A percentile compares a stretch with the other conserved stretches of the same genome.
Evolutionary conservation across 805 yeast species (phyloP).

Genomic region (Metschnikowia cubensis): DNA sequence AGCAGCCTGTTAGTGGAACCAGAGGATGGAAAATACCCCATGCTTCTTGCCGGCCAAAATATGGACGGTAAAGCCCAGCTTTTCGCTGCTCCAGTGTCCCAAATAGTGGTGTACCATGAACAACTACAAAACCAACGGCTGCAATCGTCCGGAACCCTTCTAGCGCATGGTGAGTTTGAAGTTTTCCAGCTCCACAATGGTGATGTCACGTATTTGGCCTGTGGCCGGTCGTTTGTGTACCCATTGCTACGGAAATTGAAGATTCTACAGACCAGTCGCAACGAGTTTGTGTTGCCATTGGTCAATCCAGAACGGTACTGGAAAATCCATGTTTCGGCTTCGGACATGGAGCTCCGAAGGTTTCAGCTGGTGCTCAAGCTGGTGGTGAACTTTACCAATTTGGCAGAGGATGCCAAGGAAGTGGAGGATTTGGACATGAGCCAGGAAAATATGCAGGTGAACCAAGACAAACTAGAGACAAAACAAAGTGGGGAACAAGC

Average conservation of each 20-base stretch:
- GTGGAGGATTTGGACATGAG: not conserved
- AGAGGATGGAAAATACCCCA: constrained; percentile 11
- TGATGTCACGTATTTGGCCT: constrained; percentile 56
- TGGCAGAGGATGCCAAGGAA: constrained; percentile 16
- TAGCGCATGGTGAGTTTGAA: constrained; percentile 59
- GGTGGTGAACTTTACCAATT: constrained; percentile 41
- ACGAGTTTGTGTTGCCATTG: constrained; percentile 58
- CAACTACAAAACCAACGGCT: constrained; percentile 18
- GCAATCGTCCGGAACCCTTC: constrained; percentile 39
- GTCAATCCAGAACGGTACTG: constrained; percentile 76
- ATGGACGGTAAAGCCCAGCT: constrained; percentile 36
- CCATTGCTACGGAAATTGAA: constrained; percentile 67
- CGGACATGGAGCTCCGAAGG: constrained; percentile 21
- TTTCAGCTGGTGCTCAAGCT: constrained; percentile 37
- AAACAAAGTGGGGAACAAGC: not conserved
- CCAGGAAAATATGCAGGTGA: too few species aligned
- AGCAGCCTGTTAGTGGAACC: not conserved
- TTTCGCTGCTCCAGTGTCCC: constrained; percentile 30
- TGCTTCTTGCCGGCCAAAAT: constrained; percentile 17
- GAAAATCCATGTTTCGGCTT: constrained; percentile 45
- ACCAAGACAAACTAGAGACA: too few species aligned
- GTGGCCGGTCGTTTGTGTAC: constrained; percentile 65
- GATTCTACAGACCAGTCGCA: constrained; percentile 46
- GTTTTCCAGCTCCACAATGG: constrained; percentile 57
- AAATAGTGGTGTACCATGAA: constrained; percentile 36